Evolutionary conservation across 371 early-diverging fungal genomes (phyloP).

Genomic region (Apophysomyces elegans): DNA sequence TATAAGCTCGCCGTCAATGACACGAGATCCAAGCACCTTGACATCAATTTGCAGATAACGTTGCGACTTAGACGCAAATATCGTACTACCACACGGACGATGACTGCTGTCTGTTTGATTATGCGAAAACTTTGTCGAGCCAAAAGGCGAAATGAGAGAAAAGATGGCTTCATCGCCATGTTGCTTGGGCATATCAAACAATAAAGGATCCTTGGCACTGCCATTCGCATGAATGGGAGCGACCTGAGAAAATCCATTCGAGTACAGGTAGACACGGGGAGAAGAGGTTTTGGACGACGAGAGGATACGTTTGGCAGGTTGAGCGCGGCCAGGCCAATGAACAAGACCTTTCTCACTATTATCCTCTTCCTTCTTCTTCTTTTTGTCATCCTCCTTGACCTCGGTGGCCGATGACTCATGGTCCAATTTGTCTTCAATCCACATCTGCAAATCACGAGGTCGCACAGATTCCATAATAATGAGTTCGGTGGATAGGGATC

Average conservation of each 20-base stretch:
- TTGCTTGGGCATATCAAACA: not conserved
- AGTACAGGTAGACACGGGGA: slow-evolving; percentile 38
- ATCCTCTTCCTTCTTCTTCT: no score
- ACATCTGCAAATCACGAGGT: slow-evolving; percentile 42
- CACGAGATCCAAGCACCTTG: slow-evolving; percentile 44
- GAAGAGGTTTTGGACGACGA: slow-evolving; percentile 1
- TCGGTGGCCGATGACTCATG: not conserved
- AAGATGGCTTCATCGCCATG: slow-evolving; percentile 15
- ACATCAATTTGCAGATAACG: slow-evolving; percentile 48
- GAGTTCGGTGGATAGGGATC: slow-evolving; percentile 12
- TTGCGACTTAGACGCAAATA: not conserved
- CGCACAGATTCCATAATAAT: slow-evolving; percentile 35
- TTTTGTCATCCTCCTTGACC: not conserved
- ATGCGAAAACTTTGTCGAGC: not conserved
- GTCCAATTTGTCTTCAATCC: slow-evolving; percentile 13
- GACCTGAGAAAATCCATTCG: slow-evolving; percentile 44
- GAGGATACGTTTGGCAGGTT: not conserved
- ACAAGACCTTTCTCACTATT: slow-evolving; percentile 14
- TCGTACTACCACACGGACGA: not conserved
- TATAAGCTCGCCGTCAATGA: slow-evolving; percentile 37
- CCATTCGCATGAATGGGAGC: slow-evolving; percentile 21
- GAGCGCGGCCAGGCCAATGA: slow-evolving; percentile 16
- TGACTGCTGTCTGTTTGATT: slow-evolving; percentile 1
- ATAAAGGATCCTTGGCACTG: not conserved
- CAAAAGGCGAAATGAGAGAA: slow-evolving; percentile 41